phyloP scores from a whole-genome alignment of 2,329 filamentous ascomycete genomes.

The Lizonia empirigonia region DNA sequence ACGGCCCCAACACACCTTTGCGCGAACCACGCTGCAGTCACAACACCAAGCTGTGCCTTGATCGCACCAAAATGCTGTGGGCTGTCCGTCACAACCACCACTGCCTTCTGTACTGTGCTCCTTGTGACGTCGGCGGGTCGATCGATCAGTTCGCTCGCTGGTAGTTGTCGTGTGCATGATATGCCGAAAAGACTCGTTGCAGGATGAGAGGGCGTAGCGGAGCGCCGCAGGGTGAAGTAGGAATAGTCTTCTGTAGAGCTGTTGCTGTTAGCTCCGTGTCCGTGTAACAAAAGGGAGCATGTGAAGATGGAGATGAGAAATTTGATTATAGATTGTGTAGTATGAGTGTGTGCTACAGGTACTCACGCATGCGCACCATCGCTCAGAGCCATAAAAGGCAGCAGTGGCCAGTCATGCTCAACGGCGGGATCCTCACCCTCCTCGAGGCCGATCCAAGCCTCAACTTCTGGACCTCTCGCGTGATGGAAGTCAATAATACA shows the following conservation, averaged over 20 bases:
- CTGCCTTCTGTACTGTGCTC: conserved; percentile 96
- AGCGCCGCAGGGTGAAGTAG: conserved; percentile 87
- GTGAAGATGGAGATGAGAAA: conserved; percentile 1
- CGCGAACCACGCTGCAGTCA: conserved; percentile 95
- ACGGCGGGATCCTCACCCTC: conserved; percentile 77
- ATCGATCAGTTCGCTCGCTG: conserved; percentile 75
- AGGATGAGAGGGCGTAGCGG: conserved; percentile 53
- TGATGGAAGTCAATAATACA: conserved; percentile 62
- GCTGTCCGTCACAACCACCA: conserved; percentile 91
- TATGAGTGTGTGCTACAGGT: conserved; percentile 17
- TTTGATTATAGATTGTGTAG: conserved; percentile 41
- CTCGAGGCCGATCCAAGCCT: conserved; percentile 82
- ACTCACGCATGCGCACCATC: conserved; percentile 89
- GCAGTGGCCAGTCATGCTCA: conserved; percentile 86
- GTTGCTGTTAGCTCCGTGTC: conserved; percentile 10
- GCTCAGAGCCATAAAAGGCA: conserved; percentile 96
- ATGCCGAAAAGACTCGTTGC: conserved; percentile 93
- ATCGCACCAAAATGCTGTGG: conserved; percentile 90
- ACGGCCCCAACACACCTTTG: conserved; percentile 66
- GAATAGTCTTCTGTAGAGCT: conserved; percentile 92
- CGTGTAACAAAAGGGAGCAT: not conserved
- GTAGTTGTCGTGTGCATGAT: conserved; percentile 90
- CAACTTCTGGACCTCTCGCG: conserved; percentile 81
- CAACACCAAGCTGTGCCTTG: conserved; percentile 84
- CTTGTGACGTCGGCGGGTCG: conserved; percentile 90